Conservation (phyloP, 164 flowering plant genomes). For the Liriodendron chinense region DNA sequence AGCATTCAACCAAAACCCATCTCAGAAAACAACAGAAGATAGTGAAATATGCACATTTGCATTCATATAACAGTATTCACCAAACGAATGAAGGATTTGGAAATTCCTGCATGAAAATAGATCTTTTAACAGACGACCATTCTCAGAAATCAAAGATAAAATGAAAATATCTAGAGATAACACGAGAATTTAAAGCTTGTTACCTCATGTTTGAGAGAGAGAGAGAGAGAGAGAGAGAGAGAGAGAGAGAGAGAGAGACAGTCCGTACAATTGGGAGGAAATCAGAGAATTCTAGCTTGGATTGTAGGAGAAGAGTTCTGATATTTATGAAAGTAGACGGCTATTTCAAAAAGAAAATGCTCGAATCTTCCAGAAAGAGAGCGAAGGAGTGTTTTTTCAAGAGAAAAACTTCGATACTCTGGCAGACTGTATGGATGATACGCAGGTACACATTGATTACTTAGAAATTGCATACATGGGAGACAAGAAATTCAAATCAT, state of each 20-base stretch:
- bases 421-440: too few relatives aligned
- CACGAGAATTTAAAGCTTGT: not conserved
- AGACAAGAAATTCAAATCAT: too few relatives aligned
- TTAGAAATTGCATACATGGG: too few relatives aligned
- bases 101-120: too few relatives aligned
- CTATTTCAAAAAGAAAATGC: slow-evolving; percentile 9
- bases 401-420: too few relatives aligned
- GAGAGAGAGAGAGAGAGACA: not conserved
- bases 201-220: not conserved
- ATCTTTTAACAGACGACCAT: not conserved
- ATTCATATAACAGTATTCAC: not conserved
- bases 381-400: not conserved
- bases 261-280: not conserved
- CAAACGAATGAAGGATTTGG: not conserved
- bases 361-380: slow-evolving; percentile 15
- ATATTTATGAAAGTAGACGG: not conserved
- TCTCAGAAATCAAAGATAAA: not conserved
- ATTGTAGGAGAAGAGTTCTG: too few relatives aligned
- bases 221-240: not conserved
- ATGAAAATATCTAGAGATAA: not conserved
- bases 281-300: too few relatives aligned
- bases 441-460: too few relatives aligned
- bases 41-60: not conserved
- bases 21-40: not conserved
- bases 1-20: not conserved